Percentiles rank a stretch among this genome's conserved stretches.
Evolutionary conservation across 2,329 filamentous ascomycete species (phyloP).

Genomic region (Arthrobotrys pseudoclavata): DNA sequence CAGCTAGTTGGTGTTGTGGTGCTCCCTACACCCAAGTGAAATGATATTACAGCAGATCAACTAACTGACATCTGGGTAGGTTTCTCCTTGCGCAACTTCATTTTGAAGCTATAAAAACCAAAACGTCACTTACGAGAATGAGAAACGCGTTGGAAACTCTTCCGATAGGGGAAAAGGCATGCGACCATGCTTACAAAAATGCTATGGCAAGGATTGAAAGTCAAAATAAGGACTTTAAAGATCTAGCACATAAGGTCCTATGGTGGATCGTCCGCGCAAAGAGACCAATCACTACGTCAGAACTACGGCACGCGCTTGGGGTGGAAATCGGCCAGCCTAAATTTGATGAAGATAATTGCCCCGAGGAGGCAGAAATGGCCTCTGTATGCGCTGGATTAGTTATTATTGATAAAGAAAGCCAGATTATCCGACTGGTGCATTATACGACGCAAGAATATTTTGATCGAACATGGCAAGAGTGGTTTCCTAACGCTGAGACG

Average conservation of each 20-base stretch:
- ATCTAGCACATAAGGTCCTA: slow-evolving; percentile 13
- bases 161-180: not conserved
- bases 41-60: not conserved
- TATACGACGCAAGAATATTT: slow-evolving; percentile 64
- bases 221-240: not conserved
- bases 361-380: not conserved
- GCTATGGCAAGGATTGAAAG: slow-evolving; percentile 16
- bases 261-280: slow-evolving; percentile 21
- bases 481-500: not conserved
- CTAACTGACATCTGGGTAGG: slow-evolving; percentile 62
- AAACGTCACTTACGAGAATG: slow-evolving; percentile 64
- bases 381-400: slow-evolving; percentile 63
- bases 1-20: no score
- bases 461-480: not conserved
- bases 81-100: slow-evolving; percentile 68
- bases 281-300: slow-evolving; percentile 2
- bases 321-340: not conserved
- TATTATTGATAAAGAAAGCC: slow-evolving; percentile 62
- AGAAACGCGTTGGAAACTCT: not conserved
- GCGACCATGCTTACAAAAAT: slow-evolving; percentile 14
- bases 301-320: slow-evolving; percentile 22
- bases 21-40: no score
- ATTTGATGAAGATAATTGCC: slow-evolving; percentile 9
- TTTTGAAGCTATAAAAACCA: slow-evolving; percentile 65
- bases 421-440: slow-evolving; percentile 63